phyloP scores from a whole-genome alignment of 2,329 filamentous ascomycete species.

The Pseudogymnoascus sp. region DNA sequence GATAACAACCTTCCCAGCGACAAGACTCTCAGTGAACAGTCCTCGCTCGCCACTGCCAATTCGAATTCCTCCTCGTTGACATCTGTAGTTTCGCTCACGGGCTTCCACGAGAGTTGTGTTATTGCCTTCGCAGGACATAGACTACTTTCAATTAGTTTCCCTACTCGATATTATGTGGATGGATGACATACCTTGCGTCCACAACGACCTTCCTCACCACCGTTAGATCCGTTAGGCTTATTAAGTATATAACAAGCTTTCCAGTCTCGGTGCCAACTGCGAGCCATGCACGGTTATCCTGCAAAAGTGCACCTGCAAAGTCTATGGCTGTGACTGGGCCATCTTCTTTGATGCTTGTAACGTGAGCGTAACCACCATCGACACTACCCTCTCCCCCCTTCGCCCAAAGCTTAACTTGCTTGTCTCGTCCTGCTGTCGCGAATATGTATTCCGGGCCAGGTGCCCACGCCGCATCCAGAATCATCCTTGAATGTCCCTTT shows the following conservation, averaged over 20 bases:
- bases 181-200: constrained; percentile 19
- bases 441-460: constrained; percentile 49
- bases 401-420: constrained; percentile 67
- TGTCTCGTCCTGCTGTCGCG: constrained; percentile 85
- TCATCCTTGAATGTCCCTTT: constrained; percentile 89
- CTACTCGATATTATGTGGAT: background rate
- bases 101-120: constrained; percentile 61
- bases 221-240: constrained; percentile 24
- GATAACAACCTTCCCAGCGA: constrained; percentile 21
- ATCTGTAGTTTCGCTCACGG: constrained; percentile 24
- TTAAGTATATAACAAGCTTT: constrained; percentile 21
- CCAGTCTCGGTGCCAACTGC: constrained; percentile 51
- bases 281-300: constrained; percentile 33
- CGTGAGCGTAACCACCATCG: constrained; percentile 24
- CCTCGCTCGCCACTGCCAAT: constrained; percentile 41
- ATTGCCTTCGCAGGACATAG: constrained; percentile 34
- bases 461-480: constrained; percentile 81
- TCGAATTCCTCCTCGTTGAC: constrained; percentile 16
- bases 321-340: constrained; percentile 65
- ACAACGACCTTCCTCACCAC: constrained; percentile 16
- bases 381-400: constrained; percentile 12
- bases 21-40: constrained; percentile 54
- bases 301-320: constrained; percentile 41
- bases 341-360: constrained; percentile 44
- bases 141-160: constrained; percentile 26